A percentile compares a stretch with the other conserved stretches of the same genome.
phyloP scores from a whole-genome alignment of 139 green algal genomes.

The Tetratostichococcus sp. region DNA sequence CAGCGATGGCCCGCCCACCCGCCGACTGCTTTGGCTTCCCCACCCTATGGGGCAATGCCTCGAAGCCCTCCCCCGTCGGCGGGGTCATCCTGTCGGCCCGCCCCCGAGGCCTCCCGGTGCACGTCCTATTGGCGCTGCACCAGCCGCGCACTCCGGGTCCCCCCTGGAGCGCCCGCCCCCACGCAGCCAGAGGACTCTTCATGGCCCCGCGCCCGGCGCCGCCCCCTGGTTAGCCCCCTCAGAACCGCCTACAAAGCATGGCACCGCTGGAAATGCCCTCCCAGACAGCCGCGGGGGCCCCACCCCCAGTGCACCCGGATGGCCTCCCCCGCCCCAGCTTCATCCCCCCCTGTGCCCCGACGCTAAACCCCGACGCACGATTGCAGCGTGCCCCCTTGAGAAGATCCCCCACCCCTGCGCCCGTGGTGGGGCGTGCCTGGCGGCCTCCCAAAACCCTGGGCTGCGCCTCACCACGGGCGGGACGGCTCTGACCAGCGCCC shows the following conservation, averaged over 20 bases:
- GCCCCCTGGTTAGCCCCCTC: background rate
- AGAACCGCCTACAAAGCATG: background rate
- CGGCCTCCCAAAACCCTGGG: too few species aligned
- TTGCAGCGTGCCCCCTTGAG: background rate
- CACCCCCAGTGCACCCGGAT: background rate
- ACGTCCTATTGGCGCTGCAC: background rate
- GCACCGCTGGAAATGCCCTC: too few species aligned
- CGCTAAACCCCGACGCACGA: background rate
- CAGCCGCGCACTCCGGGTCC: too few species aligned
- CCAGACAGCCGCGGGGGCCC: background rate
- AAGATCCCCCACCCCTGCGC: background rate
- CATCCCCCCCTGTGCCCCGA: background rate
- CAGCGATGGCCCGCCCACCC: background rate
- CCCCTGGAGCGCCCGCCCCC: too few species aligned
- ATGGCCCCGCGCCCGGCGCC: too few species aligned
- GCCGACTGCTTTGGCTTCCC: too few species aligned
- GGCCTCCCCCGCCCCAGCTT: background rate
- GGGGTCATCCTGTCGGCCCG: background rate
- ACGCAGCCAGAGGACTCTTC: too few species aligned
- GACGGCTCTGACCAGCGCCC: too few species aligned
- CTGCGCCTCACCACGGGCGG: too few species aligned
- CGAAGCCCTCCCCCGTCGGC: background rate
- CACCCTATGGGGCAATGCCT: too few species aligned
- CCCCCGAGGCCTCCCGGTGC: background rate
- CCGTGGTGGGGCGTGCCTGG: background rate